phyloP scores from a whole-genome alignment of 441 rosid species.

The Adansonia gregorii region DNA sequence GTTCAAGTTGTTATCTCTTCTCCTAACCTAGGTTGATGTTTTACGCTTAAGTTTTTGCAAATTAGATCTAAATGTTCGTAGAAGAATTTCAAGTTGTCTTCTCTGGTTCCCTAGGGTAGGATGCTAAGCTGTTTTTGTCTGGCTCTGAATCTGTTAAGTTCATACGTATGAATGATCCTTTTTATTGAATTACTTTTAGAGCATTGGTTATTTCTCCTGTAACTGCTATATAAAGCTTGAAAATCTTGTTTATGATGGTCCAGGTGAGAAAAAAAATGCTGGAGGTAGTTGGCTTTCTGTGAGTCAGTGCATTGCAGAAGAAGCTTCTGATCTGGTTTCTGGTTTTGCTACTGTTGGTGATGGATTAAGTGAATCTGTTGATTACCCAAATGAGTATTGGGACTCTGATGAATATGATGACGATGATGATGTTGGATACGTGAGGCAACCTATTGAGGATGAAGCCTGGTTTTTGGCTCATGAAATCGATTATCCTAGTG shows the following conservation, averaged over 20 bases:
- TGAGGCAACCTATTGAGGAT: slow-evolving; percentile 96
- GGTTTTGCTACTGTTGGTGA: slow-evolving; percentile 97
- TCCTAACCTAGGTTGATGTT: not conserved
- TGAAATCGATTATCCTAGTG: slow-evolving; percentile 98
- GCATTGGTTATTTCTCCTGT: slow-evolving; percentile 17
- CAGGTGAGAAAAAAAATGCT: slow-evolving; percentile 78
- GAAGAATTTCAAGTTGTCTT: not conserved
- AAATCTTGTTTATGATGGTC: slow-evolving; percentile 30
- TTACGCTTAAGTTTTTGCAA: too few species aligned
- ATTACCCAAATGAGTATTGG: slow-evolving; percentile 91
- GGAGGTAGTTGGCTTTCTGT: slow-evolving; percentile 98
- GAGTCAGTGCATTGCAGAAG: slow-evolving; percentile 94
- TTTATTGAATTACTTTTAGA: slow-evolving; percentile 4
- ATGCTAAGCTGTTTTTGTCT: not conserved
- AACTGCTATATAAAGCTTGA: slow-evolving; percentile 10
- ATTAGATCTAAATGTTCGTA: too few species aligned
- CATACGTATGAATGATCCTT: not conserved
- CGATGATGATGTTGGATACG: slow-evolving; percentile 93
- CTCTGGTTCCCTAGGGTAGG: not conserved
- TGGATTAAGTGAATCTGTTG: slow-evolving; percentile 91
- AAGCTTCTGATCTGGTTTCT: slow-evolving; percentile 90
- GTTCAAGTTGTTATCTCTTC: not conserved
- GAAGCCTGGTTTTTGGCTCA: slow-evolving; percentile 97
- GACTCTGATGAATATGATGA: slow-evolving; percentile 98
- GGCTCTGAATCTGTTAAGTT: not conserved